Conservation (phyloP, 2,329 filamentous ascomycete genomes). For the Aspergillus texensis region DNA sequence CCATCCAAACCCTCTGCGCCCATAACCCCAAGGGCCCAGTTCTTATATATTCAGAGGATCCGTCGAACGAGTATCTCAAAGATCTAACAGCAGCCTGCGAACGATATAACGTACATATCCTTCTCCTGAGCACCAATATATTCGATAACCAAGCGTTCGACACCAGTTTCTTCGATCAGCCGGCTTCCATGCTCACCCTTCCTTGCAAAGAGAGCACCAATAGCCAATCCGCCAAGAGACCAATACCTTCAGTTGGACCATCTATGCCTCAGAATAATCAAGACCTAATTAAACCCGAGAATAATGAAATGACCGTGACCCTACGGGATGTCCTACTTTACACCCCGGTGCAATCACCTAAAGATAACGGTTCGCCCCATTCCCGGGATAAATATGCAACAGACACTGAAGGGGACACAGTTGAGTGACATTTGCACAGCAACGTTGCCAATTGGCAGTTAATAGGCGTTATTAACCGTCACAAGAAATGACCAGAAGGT, state of each 20-base stretch:
- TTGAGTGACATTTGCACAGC: too few relatives aligned
- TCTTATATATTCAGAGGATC: neutral
- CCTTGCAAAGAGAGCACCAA: neutral
- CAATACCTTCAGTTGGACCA: neutral
- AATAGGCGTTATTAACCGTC: too few relatives aligned
- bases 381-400: neutral
- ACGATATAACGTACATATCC: neutral
- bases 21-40: neutral
- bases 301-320: neutral
- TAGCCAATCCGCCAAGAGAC: neutral
- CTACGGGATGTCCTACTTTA: neutral
- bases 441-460: too few relatives aligned
- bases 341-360: neutral
- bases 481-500: neutral
- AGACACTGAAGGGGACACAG: neutral
- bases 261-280: neutral
- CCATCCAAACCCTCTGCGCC: neutral
- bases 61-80: neutral
- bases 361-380: neutral
- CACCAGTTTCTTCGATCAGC: neutral
- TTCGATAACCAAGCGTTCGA: neutral
- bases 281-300: neutral
- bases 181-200: neutral
- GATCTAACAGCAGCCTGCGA: neutral
- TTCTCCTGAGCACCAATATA: neutral